Evolutionary conservation across 2,329 filamentous ascomycete genomes (phyloP), one percentile per base, ranked within the genome.

Genomic region (Neonectria coccinea): DNA sequence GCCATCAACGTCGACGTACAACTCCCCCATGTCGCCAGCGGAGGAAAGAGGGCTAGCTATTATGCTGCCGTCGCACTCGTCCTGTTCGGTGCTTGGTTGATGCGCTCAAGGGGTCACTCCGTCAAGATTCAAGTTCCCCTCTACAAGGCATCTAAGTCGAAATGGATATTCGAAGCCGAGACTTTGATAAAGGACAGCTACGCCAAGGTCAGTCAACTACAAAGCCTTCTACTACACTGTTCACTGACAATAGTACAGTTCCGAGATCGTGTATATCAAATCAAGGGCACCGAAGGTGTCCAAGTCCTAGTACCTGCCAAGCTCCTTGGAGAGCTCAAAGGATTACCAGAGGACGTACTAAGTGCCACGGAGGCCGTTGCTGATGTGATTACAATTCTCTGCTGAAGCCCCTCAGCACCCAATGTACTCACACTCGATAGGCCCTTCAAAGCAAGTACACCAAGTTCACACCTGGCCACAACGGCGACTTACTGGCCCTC

Each of bases 151-250:
- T 78, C 82, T 7, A 82, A 81, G 69, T 76, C 78, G 55, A 84
- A 81, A 72, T 85, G 84, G 84, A 83, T 85, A 68, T 84, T 85
- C 56, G 79, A 79, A 62, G 84, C 84, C 27, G 84, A 86, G 70
- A 74, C 71, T 1, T 72, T 84, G 36, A 79, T 85, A 16, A 79
- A 78, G 56, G 81, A 85, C 48, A 86, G 84, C 70, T 86, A 86
- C 63, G 74, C 72, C 67, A 83, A 84, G 78, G 83, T 84, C 56
- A 14, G 69, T 47, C 33, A n/a, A 6, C 27, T 18, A 14, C 18
- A 0, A 12, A 4, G 18, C 12, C 22, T 11, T 20, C 2, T 4
- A 20, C 11, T 44, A 20, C 7, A 11, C 25, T 54, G 31, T 25
- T n/a, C 64, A 27, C 72, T 77, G 25, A 77, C 66, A 7, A 7